phyloP scores from a whole-genome alignment of 306 rosid species.

The Vigna angularis region DNA sequence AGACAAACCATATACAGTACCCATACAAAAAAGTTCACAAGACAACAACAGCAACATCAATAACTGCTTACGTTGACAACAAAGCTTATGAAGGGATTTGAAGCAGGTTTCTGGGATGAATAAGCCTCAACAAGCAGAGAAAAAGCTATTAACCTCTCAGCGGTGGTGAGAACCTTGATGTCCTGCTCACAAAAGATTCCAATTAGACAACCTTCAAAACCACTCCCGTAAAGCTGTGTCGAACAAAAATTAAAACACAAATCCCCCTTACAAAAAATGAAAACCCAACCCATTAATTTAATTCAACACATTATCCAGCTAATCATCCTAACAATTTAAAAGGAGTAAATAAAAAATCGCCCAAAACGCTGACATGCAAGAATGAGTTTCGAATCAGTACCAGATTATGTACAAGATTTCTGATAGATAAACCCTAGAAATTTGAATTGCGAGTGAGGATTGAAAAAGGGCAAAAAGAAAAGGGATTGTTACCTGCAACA shows the following conservation, averaged over 20 bases:
- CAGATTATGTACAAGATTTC: neutral
- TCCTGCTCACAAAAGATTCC: constrained; percentile 42
- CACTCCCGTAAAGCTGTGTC: constrained; percentile 5
- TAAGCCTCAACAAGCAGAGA: constrained; percentile 74
- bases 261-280: neutral
- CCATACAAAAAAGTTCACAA: neutral
- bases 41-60: neutral
- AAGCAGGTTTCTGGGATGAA: constrained; percentile 72
- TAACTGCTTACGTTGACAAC: constrained; percentile 68
- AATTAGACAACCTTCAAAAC: constrained; percentile 27
- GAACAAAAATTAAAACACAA: neutral
- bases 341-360: neutral
- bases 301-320: neutral
- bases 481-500: constrained; percentile 61
- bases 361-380: neutral
- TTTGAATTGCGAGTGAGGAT: neutral
- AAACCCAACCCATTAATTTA: neutral
- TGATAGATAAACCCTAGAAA: constrained; percentile 6
- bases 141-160: constrained; percentile 78
- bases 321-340: neutral
- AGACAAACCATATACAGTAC: neutral
- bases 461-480: constrained; percentile 27
- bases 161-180: constrained; percentile 45
- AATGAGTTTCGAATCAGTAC: neutral
- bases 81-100: constrained; percentile 78